Evolutionary conservation across 176 grass and related monocot species (phyloP).

Genomic region (Elymus sibiricus): DNA sequence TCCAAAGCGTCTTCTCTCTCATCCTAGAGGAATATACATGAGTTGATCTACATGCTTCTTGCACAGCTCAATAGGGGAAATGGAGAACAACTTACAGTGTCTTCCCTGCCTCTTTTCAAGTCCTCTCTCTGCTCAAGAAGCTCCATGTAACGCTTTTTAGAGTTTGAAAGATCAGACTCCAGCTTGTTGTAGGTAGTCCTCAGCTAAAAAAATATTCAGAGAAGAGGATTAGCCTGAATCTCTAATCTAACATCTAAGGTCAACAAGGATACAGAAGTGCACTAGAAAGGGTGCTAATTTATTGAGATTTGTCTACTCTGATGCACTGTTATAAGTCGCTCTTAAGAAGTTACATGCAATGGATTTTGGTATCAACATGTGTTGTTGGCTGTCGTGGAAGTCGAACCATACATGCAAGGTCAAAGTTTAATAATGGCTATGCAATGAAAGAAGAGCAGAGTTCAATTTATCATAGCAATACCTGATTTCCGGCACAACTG

Average conservation of each 20-base stretch:
- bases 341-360: background rate
- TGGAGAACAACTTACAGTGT: slow-evolving; percentile 60
- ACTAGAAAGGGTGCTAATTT: background rate
- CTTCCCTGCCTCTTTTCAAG: slow-evolving; percentile 92
- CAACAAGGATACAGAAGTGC: background rate
- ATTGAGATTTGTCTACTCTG: background rate
- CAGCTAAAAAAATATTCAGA: slow-evolving; percentile 46
- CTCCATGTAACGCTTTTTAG: slow-evolving; percentile 60
- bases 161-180: slow-evolving; percentile 73
- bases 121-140: slow-evolving; percentile 82
- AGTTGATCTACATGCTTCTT: slow-evolving; percentile 7
- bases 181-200: slow-evolving; percentile 73
- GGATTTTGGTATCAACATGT: background rate
- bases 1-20: slow-evolving; percentile 76
- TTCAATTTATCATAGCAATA: slow-evolving; percentile 12
- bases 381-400: background rate
- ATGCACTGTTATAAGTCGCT: background rate
- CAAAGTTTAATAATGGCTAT: background rate
- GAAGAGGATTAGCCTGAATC: slow-evolving; percentile 7
- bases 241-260: background rate
- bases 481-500: slow-evolving; percentile 98
- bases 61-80: background rate
- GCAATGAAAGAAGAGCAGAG: background rate
- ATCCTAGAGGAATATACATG: slow-evolving; percentile 54
- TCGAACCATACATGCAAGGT: background rate